These are phyloP conservation scores for Saturnispora dispora DNA, from an alignment of 805 yeast genomes.

Conservation along the genomic window DNA sequence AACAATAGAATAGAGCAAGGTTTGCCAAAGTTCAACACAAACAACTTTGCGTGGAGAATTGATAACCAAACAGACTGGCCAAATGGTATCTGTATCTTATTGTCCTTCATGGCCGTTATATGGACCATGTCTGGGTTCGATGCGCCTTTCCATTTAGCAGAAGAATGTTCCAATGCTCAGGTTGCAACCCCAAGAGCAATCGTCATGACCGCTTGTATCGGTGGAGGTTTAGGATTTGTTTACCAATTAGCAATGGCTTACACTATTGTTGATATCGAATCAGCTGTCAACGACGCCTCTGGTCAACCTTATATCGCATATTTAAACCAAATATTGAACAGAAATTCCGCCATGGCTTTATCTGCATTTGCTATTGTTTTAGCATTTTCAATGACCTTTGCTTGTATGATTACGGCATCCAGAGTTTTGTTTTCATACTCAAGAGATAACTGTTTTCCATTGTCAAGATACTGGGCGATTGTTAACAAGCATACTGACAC, in stretches of 20 bases:
- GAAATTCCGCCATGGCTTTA: slow-evolving; percentile 33
- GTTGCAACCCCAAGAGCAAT: slow-evolving; percentile 62
- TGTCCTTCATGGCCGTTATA: slow-evolving; percentile 52
- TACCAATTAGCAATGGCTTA: slow-evolving; percentile 55
- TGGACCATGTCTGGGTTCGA: slow-evolving; percentile 74
- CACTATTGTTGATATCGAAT: slow-evolving; percentile 43
- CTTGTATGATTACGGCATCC: slow-evolving; percentile 58
- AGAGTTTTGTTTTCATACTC: slow-evolving; percentile 61
- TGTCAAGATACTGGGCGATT: slow-evolving; percentile 37
- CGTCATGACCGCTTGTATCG: slow-evolving; percentile 45
- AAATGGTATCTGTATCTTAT: slow-evolving; percentile 47
- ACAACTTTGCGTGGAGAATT: slow-evolving; percentile 44
- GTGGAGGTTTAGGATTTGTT: slow-evolving; percentile 48
- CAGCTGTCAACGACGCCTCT: slow-evolving; percentile 37
- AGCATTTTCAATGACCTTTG: slow-evolving; percentile 43
- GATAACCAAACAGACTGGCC: slow-evolving; percentile 55
- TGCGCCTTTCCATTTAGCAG: slow-evolving; percentile 67
- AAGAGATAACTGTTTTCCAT: slow-evolving; percentile 60
- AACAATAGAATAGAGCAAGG: slow-evolving; percentile 32
- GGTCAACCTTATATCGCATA: slow-evolving; percentile 56
- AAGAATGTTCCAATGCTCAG: slow-evolving; percentile 58
- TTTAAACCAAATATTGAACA: slow-evolving; percentile 39
- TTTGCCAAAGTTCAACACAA: slow-evolving; percentile 40
- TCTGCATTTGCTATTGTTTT: slow-evolving; percentile 36
- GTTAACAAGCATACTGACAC: slow-evolving; percentile 48